Evolutionary conservation across 768 basidiomycete species (phyloP).

Genomic region (Hypholoma fasciculare): DNA sequence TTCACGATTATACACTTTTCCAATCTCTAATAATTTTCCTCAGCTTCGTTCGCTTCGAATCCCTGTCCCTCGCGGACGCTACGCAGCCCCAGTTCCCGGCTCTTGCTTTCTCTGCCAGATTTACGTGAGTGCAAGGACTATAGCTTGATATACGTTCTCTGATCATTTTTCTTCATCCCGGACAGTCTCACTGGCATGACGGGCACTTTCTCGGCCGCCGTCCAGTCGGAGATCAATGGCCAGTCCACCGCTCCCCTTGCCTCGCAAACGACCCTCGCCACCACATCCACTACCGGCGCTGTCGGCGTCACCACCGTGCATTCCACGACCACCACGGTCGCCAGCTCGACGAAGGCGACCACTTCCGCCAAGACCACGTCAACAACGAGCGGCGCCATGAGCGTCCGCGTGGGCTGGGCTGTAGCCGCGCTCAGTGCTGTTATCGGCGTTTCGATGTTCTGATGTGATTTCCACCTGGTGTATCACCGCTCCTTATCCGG

Average conservation of each 20-base stretch:
- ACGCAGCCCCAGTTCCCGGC: conserved; percentile 52
- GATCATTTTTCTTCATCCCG: not conserved
- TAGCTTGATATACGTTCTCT: not conserved
- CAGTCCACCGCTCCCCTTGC: conserved; percentile 58
- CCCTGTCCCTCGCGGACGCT: conserved; percentile 52
- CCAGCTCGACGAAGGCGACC: conserved; percentile 9
- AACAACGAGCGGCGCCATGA: conserved; percentile 22
- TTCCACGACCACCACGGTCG: conserved; percentile 7
- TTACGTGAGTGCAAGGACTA: conserved; percentile 50
- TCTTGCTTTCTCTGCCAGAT: conserved; percentile 78
- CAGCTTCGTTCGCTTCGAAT: conserved; percentile 82
- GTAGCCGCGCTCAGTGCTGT: conserved; percentile 34
- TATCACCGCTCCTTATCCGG: not conserved
- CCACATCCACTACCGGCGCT: conserved; percentile 12
- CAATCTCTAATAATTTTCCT: conserved; percentile 2
- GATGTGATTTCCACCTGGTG: conserved; percentile 10
- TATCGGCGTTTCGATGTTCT: conserved; percentile 39
- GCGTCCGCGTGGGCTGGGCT: conserved; percentile 29
- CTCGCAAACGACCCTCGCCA: conserved; percentile 26
- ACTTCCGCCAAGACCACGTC: conserved; percentile 20
- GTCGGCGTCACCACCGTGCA: conserved; percentile 9
- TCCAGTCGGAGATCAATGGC: conserved; percentile 61
- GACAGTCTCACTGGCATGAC: conserved; percentile 67
- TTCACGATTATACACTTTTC: not conserved
- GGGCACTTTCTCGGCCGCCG: conserved; percentile 59